A percentile compares a stretch with the other conserved stretches of the same genome.
Conservation (phyloP, 441 rosid genomes). For the Erodium trifolium region DNA sequence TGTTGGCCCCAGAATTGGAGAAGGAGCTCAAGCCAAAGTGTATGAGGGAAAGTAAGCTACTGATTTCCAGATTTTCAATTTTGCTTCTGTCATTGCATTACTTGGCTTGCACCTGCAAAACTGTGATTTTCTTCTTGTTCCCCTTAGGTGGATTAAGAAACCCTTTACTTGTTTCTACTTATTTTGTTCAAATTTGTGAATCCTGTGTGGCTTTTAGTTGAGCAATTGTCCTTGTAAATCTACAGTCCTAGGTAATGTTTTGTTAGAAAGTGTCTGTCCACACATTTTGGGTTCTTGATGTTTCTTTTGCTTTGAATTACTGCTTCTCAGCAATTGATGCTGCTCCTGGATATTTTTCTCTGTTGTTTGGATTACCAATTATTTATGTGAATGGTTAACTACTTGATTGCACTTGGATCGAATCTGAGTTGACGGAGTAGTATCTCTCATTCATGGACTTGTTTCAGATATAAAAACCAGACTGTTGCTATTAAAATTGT, state of each 20-base stretch:
- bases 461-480: conserved; percentile 3
- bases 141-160: not conserved
- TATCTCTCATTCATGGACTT: not conserved
- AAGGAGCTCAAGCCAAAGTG: conserved; percentile 69
- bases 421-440: not conserved
- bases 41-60: conserved; percentile 59
- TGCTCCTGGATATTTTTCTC: not conserved
- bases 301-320: conserved; percentile 4
- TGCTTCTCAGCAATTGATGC: not conserved
- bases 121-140: not conserved
- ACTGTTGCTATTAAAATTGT: conserved; percentile 3
- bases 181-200: not conserved
- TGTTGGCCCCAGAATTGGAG: conserved; percentile 62
- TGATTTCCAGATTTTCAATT: conserved; percentile 1
- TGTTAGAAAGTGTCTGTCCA: not conserved
- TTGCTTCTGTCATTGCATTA: not conserved
- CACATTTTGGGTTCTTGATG: not conserved
- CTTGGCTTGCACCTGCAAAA: not conserved
- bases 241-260: not conserved
- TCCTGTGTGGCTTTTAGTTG: not conserved
- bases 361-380: not conserved
- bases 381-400: not conserved
- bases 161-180: too few species aligned
- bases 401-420: not conserved
- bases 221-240: not conserved